Base-by-base conservation (phyloP, 768 basidiomycete genomes). In the Kwoniella dejecticola region DNA sequence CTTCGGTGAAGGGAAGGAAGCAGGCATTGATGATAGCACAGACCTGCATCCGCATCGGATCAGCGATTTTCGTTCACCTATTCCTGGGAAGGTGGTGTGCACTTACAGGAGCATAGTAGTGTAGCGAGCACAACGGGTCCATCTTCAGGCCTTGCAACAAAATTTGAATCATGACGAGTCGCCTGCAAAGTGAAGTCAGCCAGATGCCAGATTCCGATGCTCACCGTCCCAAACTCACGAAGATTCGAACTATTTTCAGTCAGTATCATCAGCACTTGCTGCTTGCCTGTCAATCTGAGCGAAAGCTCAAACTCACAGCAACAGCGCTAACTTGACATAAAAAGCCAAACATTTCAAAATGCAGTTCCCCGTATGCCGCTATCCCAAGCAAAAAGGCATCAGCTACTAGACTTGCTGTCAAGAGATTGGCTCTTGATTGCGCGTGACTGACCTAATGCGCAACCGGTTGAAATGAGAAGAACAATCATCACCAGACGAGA, bases 141-240 rank as follows among this genome's bases (percentile, higher is more conserved):
- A 98, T 97, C 81, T 96, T 96, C 73, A 96, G 81, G 36, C 93
- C 93, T 74, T 96, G 91, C 0, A 98, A 83, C 40, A 98, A 86
- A 53, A 94, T 86, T 77, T 98, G 90, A 63, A 98, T 97, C 86
- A 96, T 92, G 23, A 98, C 92, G 12, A 98, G 85, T 40, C 95
- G 89, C 86, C 81, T 97, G 91, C 70, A 93, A 93, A 45, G 8
- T 50, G 12, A 11, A 21, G 29, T 42, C 1, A 27, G 27, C n/a
- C n/a, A 3, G 30, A 40, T 6, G 21, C 54, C 30, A 17, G 30
- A 50, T 11, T 3, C n/a, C 7, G 42, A 31, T 6, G 13, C 15
- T 26, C 12, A 24, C 7, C 5, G 23, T 31, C 12, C 10, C 38
- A 21, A 8, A 63, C 71, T 57, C 41, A 71, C 67, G 69, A 72